Evolutionary conservation across 176 grass and related monocot genomes (phyloP).

Genomic region (Avena atlantica): DNA sequence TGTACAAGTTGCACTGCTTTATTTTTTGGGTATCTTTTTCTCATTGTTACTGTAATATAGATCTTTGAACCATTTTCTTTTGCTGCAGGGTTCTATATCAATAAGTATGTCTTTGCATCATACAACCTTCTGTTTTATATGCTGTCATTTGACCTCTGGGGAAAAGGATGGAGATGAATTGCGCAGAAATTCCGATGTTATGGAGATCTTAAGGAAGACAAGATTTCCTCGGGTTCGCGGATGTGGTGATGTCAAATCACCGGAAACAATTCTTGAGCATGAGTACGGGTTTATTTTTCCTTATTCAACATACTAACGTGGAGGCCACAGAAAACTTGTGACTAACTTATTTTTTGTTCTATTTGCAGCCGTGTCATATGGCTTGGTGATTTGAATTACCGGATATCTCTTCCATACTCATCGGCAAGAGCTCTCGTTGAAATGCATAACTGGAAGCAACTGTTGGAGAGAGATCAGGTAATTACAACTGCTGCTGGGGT

Average conservation of each 20-base stretch:
- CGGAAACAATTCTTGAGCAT: conserved; percentile 91
- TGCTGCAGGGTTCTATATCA: conserved; percentile 90
- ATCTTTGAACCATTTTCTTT: conserved; percentile 20
- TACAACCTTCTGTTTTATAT: conserved; percentile 91
- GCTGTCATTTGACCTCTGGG: conserved; percentile 90
- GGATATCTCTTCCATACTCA: conserved; percentile 87
- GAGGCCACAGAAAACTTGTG: background rate
- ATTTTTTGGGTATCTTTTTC: background rate
- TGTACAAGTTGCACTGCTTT: background rate
- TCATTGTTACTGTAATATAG: background rate
- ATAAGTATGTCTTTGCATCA: conserved; percentile 97
- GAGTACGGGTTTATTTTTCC: conserved; percentile 55
- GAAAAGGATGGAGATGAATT: conserved; percentile 97
- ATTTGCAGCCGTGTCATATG: conserved; percentile 85
- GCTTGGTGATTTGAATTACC: conserved; percentile 99
- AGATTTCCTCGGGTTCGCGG: conserved; percentile 72
- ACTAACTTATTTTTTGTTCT: conserved; percentile 12
- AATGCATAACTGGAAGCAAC: conserved; percentile 95
- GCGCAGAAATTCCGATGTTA: conserved; percentile 83
- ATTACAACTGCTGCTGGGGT: background rate
- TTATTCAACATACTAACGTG: conserved; percentile 20
- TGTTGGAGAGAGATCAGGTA: conserved; percentile 97
- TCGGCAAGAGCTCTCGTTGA: conserved; percentile 86
- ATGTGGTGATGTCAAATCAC: conserved; percentile 63
- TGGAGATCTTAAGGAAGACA: conserved; percentile 90